Evolutionary conservation across 2,329 filamentous ascomycete genomes (phyloP).

Genomic region (Sclerotinia trifoliorum): DNA sequence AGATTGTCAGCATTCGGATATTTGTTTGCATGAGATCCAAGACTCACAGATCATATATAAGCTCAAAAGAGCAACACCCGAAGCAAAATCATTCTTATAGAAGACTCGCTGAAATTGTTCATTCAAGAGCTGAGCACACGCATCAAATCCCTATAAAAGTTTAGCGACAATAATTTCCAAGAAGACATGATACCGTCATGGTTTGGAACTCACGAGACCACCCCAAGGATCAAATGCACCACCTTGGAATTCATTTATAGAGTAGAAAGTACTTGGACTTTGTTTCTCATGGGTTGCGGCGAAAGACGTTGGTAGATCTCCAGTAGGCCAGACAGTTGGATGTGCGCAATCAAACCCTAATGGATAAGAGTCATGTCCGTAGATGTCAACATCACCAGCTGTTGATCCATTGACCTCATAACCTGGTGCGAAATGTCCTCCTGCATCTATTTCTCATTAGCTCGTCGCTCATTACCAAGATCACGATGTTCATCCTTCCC

Average conservation of each 20-base stretch:
- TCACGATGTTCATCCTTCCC: neutral
- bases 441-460: constrained; percentile 27
- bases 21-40: neutral
- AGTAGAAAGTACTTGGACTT: constrained; percentile 65
- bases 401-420: constrained; percentile 34
- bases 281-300: constrained; percentile 54
- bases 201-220: constrained; percentile 45
- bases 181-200: neutral
- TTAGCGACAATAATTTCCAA: constrained; percentile 14
- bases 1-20: constrained; percentile 48
- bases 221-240: constrained; percentile 75
- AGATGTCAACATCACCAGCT: constrained; percentile 38
- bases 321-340: constrained; percentile 56
- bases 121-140: constrained; percentile 65
- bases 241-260: constrained; percentile 63
- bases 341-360: constrained; percentile 48
- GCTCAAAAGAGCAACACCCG: constrained; percentile 66
- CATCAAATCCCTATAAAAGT: constrained; percentile 54
- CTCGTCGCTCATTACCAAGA: neutral
- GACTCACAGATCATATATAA: constrained; percentile 65
- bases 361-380: constrained; percentile 46
- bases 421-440: constrained; percentile 38
- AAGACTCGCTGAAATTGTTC: constrained; percentile 76
- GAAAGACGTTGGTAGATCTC: constrained; percentile 56
- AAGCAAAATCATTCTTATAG: constrained; percentile 71